phyloP scores from a whole-genome alignment of 495 filamentous ascomycete genomes.

The Annulohypoxylon stygium region DNA sequence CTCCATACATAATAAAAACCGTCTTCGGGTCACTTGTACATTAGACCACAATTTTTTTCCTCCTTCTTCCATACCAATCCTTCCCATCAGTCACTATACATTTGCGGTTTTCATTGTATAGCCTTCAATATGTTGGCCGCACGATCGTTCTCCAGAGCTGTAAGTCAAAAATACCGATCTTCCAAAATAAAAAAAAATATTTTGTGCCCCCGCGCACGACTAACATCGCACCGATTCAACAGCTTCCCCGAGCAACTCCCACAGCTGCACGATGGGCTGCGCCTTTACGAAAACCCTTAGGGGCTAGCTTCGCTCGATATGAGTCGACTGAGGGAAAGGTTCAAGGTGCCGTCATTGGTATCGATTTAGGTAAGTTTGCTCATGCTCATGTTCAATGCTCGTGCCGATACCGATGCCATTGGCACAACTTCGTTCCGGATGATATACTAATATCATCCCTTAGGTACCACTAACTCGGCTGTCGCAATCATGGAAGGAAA shows the following conservation, averaged over 20 bases:
- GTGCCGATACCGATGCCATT: neutral
- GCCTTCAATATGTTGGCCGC: slow-evolving; percentile 72
- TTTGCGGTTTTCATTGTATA: slow-evolving; percentile 49
- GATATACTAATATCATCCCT: slow-evolving; percentile 46
- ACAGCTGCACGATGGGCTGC: slow-evolving; percentile 71
- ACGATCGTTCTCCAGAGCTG: slow-evolving; percentile 72
- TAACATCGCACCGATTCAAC: slow-evolving; percentile 47
- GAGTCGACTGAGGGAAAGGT: slow-evolving; percentile 89
- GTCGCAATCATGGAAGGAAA: slow-evolving; percentile 99
- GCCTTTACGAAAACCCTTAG: slow-evolving; percentile 62
- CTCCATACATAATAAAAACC: slow-evolving; percentile 48
- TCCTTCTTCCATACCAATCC: slow-evolving; percentile 45
- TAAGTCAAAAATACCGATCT: slow-evolving; percentile 62
- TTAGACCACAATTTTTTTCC: slow-evolving; percentile 54
- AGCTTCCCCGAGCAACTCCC: slow-evolving; percentile 77
- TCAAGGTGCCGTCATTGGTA: slow-evolving; percentile 96
- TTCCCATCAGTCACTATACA: slow-evolving; percentile 47
- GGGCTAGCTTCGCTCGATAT: slow-evolving; percentile 70
- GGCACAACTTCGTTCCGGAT: slow-evolving; percentile 7
- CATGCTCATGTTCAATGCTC: too few species aligned
- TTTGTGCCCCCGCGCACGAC: slow-evolving; percentile 25
- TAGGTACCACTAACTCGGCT: slow-evolving; percentile 97
- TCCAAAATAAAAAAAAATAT: slow-evolving; percentile 42
- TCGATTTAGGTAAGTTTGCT: slow-evolving; percentile 87
- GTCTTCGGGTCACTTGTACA: slow-evolving; percentile 42